phyloP scores from a whole-genome alignment of 2,329 filamentous ascomycete genomes.

The Plectosphaerella sp. region DNA sequence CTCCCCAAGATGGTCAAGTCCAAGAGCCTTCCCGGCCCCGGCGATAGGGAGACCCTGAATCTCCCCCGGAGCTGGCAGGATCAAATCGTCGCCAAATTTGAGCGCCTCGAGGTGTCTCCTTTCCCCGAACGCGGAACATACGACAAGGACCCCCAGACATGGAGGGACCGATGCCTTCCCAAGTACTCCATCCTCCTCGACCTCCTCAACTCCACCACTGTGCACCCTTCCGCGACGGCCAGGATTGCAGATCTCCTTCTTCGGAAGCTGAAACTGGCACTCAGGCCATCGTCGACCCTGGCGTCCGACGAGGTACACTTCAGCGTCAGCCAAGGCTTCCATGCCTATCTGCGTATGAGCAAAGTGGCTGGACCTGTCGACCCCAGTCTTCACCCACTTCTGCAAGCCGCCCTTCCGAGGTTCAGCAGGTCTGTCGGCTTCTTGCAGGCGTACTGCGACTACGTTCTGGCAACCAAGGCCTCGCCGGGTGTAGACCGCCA shows the following conservation, averaged over 20 bases:
- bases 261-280: conserved; percentile 60
- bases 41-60: conserved; percentile 48
- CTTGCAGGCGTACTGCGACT: conserved; percentile 57
- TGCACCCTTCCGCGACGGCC: conserved; percentile 63
- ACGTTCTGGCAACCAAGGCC: conserved; percentile 35
- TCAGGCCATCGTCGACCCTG: conserved; percentile 55
- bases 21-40: conserved; percentile 47
- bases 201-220: conserved; percentile 55
- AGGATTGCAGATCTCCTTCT: conserved; percentile 63
- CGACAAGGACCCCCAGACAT: conserved; percentile 56
- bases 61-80: conserved; percentile 68
- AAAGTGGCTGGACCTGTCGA: conserved; percentile 55
- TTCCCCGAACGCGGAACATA: conserved; percentile 61
- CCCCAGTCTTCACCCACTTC: conserved; percentile 55
- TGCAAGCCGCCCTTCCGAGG: conserved; percentile 61
- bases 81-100: conserved; percentile 67
- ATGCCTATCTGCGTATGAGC: conserved; percentile 65
- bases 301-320: conserved; percentile 64
- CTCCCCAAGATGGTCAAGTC: conserved; percentile 60
- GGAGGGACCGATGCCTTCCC: conserved; percentile 59
- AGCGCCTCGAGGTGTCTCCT: conserved; percentile 57
- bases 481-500: conserved; percentile 3
- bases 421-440: conserved; percentile 65
- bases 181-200: conserved; percentile 65
- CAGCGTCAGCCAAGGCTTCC: conserved; percentile 70